Evolutionary conservation across 177 flowering plant species (phyloP), one percentile per base, ranked within the genome.

Genomic region (Vitis hybrid): DNA sequence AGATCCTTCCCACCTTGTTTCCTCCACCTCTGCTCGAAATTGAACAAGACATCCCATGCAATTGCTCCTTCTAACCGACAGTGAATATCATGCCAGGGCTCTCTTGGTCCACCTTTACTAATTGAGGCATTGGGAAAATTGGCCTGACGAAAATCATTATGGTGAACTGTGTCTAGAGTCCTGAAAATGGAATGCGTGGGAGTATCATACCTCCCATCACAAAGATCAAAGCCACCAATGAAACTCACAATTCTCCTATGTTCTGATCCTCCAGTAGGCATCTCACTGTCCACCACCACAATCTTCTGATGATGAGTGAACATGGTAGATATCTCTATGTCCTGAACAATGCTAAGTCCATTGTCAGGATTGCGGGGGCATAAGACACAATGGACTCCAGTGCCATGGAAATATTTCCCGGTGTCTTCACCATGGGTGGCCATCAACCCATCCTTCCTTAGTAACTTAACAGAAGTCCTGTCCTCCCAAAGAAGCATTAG

Each of bases 61-160:
- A 74, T 67, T 3, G 83, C 85, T 8, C 89, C 89, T 73, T 85
- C 89, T 11, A 85, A 65, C 59, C 65, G 55, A 68, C 75, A 80
- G 65, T 85, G 89, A 11, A 83, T 79, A 66, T 85, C 89, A 66
- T 85, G 89, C 89, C 89, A 83, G 2, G 89, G 89, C 80, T 85
- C 87, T 63, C 89, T 79, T 2, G 87, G 89, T 3, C 89, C 89
- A 59, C 87, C 87, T 61, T 82, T 85, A 7, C 66, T 60, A 50
- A 83, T 83, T 3, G 84, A 68, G 45, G 83, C 78, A 49, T 81
- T 84, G 12, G 72, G 5, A 52, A 77, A 82, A 61, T 82, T 82
- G 50, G 85, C 85, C 71, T 85, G 89, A 61, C 84, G 82, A 64
- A 85, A 85, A 79, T 85, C 89, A 67, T 74, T 77, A 67, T 73